Evolutionary conservation across 164 flowering plant genomes (phyloP), one percentile per base, ranked within the genome.

Genomic region (Houttuynia cordata): DNA sequence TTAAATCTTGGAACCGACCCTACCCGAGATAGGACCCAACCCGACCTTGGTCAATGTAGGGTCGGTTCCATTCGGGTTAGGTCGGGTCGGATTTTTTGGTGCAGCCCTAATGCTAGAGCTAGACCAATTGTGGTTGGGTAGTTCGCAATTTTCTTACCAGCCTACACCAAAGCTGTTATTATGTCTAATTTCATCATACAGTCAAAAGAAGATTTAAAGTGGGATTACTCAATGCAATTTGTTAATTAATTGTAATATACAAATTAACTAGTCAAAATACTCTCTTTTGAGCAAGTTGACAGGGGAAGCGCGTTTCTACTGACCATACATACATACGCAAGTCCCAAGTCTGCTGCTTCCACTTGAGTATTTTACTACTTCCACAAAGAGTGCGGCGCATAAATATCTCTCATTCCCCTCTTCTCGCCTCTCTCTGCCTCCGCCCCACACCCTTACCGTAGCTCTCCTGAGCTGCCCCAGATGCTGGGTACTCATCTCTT

Each of bases 401-500:
- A 51, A 34, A 51, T 51, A 37, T 20, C 56, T 60, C 53, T 53
- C 56, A 59, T 52, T 49, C 67, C 56, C 37, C 37, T 62, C 64
- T 52, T 51, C 57, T 60, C 45, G 50, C 62, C 56, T 61, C 25
- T 61, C 42, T 63, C 55, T 52, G 23, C 55, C 56, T 20, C 10
- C 47, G 20, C 64, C 40, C 34, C 34, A 37, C 34, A 23, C 56
- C 51, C 47, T 55, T 57, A 40, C 45, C 66, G 34, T 55, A 15
- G 53, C 49, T 67, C 49, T 39, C 14, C 52, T 65, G 37, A 57
- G 56, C 61, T 59, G 62, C 55, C 53, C 53, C 17, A 21, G 58
- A 60, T 51, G 63, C 19, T 47, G 18, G 54, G 52, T 41, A 57
- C 60, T 50, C 42, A 37, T 37, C 62, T 72, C 65, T 49, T 63